A percentile compares a stretch with the other conserved stretches of the same genome.
phyloP scores from a whole-genome alignment of 768 basidiomycete species.

The Suillus placidus region DNA sequence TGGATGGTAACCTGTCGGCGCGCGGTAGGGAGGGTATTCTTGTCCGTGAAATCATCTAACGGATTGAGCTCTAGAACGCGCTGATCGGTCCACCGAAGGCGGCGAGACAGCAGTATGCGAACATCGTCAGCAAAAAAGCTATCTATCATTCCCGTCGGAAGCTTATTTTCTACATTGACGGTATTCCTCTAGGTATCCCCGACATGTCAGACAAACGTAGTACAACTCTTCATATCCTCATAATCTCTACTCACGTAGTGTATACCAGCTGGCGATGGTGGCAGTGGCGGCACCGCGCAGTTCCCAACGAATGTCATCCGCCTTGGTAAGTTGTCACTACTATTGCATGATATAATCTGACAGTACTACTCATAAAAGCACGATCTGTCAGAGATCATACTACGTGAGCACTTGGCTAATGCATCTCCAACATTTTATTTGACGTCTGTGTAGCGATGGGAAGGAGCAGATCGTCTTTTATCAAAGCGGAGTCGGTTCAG shows the following conservation, averaged over 20 bases:
- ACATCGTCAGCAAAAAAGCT: neutral
- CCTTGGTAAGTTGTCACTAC: constrained; percentile 11
- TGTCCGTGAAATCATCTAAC: neutral
- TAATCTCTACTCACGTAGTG: neutral
- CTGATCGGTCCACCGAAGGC: neutral
- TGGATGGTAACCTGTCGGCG: constrained; percentile 11
- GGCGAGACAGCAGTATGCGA: neutral
- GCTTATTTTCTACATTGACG: neutral
- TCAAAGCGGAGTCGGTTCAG: constrained; percentile 27
- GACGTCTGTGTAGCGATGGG: neutral
- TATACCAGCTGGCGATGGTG: neutral
- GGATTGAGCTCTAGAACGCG: neutral
- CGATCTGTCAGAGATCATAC: constrained; percentile 3
- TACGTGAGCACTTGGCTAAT: neutral
- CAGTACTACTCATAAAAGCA: constrained; percentile 1
- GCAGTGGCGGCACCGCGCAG: neutral
- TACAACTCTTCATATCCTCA: neutral
- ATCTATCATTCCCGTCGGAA: neutral
- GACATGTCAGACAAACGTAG: neutral
- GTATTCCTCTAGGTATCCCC: neutral
- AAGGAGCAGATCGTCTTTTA: constrained; percentile 26
- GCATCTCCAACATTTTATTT: no score
- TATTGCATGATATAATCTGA: neutral
- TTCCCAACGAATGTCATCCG: constrained; percentile 13
- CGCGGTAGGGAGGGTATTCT: neutral